Percentiles rank a stretch among this genome's conserved stretches.
phyloP scores from a whole-genome alignment of 2,329 filamentous ascomycete species.

The Colletotrichum sp. region DNA sequence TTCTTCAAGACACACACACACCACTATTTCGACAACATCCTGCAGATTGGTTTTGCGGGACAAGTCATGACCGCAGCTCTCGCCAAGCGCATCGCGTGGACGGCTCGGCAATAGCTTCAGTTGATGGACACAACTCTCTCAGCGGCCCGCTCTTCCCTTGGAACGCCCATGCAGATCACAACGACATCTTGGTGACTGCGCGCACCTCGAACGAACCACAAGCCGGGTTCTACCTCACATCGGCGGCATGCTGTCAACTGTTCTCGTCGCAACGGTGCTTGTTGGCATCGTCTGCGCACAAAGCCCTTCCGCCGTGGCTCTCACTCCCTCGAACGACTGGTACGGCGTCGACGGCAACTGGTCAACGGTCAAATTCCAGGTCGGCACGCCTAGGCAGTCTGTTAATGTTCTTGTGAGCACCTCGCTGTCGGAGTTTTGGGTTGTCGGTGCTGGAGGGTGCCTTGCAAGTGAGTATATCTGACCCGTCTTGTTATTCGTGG shows the following conservation, averaged over 20 bases:
- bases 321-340: constrained; percentile 19
- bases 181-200: constrained; percentile 15
- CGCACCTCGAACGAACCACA: constrained; percentile 13
- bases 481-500: neutral
- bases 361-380: constrained; percentile 70
- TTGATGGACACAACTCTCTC: constrained; percentile 8
- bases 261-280: constrained; percentile 12
- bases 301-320: constrained; percentile 18
- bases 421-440: constrained; percentile 74
- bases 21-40: neutral
- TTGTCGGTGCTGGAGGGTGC: constrained; percentile 65
- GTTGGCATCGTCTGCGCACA: constrained; percentile 11
- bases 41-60: neutral
- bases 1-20: constrained; percentile 4
- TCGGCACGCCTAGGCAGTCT: constrained; percentile 47
- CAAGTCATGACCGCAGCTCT: neutral
- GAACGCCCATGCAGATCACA: constrained; percentile 14
- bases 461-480: constrained; percentile 44
- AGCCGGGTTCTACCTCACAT: neutral
- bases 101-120: neutral
- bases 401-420: constrained; percentile 63
- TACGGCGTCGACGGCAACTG: constrained; percentile 72
- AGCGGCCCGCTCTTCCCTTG: constrained; percentile 1
- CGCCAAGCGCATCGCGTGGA: neutral
- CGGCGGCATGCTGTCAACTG: constrained; percentile 12